Base-by-base conservation (phyloP, 2,329 filamentous ascomycete species). In the Aspergillus udagawae region DNA sequence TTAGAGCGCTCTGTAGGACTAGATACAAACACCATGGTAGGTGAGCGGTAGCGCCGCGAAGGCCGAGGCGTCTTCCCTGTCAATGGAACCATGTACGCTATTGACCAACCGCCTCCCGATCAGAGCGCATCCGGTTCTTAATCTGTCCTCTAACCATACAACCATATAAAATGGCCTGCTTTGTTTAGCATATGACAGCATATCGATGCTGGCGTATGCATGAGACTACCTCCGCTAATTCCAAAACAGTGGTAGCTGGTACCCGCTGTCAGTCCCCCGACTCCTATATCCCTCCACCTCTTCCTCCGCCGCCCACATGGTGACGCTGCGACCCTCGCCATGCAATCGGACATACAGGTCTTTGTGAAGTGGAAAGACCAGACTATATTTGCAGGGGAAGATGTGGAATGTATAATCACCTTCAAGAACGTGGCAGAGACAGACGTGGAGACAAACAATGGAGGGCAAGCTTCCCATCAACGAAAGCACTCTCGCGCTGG, bases 331-430 rank as follows among this genome's bases (percentile, higher is more conserved):
- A 60, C 63, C 50, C 60, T 69, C 71, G 72, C 71, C 61, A 79
- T 80, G 74, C 77, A 79, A 72, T 84, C 82, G 77, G 93, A 95
- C 80, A 91, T 99, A 73, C 90, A 92, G 75, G 93, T 97, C 76
- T 96, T 93, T 74, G 91, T 99, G 75, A 87, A 88, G 78, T 99
- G 93, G 90, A 89, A 91, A 74, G 90, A 96, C 72, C 87, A 93
- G 74, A 92, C 90, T 60, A 91, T 99, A 68, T 99, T 97, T 77
- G 91, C 94, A 56, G 94, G 94, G 75, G 94, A 99, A 80, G 89
- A 96, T 70, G 85, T 97, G 70, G 90, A 92, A 78, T 97, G 94
- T 77, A 92, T 88, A 65, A 96, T 99, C 74, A 97, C 91, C 52
- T 99, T 99, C 79, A 93, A 89, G 77, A 99, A 99, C 73, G 83